phyloP scores from a whole-genome alignment of 2,329 filamentous ascomycete species.

The Blastomyces percursus region DNA sequence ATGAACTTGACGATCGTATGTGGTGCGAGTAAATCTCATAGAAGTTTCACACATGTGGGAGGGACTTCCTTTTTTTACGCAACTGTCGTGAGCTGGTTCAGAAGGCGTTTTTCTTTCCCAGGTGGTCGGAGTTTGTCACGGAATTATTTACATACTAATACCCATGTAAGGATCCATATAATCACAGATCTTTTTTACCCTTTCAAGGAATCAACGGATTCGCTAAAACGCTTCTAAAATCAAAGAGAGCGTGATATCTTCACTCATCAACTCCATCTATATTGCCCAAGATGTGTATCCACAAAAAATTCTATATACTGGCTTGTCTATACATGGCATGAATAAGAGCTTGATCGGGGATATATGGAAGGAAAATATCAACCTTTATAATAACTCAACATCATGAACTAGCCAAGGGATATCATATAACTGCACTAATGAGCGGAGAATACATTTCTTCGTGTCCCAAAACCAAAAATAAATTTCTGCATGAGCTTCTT shows the following conservation, averaged over 20 bases:
- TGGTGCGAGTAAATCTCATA: background rate
- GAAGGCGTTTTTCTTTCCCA: background rate
- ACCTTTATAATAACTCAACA: background rate
- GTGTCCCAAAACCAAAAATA: background rate
- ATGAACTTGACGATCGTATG: conserved; percentile 15
- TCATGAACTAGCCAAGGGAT: background rate
- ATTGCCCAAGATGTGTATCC: background rate
- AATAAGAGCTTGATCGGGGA: background rate
- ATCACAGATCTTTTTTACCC: background rate
- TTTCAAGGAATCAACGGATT: background rate
- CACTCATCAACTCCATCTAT: background rate
- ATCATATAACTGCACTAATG: background rate
- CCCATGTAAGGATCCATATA: background rate
- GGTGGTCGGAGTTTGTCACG: background rate
- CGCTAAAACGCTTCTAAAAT: background rate
- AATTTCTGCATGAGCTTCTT: background rate
- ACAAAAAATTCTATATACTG: background rate
- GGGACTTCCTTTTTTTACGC: background rate
- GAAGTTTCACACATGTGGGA: too few relatives aligned
- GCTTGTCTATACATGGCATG: background rate
- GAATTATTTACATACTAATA: background rate
- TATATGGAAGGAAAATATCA: background rate
- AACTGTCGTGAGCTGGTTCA: background rate
- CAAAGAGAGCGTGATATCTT: background rate
- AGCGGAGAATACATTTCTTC: background rate